Percentiles rank a stretch among this genome's conserved stretches.
phyloP scores from a whole-genome alignment of 805 yeast species.

The Candida multigemmis region DNA sequence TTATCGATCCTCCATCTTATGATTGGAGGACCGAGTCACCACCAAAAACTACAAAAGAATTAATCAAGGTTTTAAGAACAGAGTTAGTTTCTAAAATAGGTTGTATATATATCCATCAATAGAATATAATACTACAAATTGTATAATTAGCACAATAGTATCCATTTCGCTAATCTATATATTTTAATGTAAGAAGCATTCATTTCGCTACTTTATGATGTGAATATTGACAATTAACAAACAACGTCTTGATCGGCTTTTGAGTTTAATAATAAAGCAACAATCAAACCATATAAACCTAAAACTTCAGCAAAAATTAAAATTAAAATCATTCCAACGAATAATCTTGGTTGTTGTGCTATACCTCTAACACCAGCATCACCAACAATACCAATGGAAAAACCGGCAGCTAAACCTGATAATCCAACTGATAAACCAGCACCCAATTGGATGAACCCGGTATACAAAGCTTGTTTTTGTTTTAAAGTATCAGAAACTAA shows the following conservation, averaged over 20 bases:
- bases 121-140: too few species aligned
- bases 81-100: constrained; percentile 24
- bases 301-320: constrained; percentile 98
- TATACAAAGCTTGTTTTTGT: constrained; percentile 88
- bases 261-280: constrained; percentile 94
- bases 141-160: too few species aligned
- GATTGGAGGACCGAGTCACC: constrained; percentile 27
- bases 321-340: constrained; percentile 97
- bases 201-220: not conserved
- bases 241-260: constrained; percentile 90
- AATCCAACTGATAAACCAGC: constrained; percentile 97
- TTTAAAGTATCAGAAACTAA: constrained; percentile 82
- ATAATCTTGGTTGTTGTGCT: constrained; percentile 96
- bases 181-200: not conserved
- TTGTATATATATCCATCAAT: constrained; percentile 19
- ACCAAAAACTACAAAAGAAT: constrained; percentile 16
- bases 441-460: constrained; percentile 97
- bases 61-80: constrained; percentile 19
- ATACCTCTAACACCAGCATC: constrained; percentile 99
- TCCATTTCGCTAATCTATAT: too few species aligned
- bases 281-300: constrained; percentile 97
- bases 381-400: constrained; percentile 98
- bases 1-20: constrained; percentile 9
- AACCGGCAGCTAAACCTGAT: constrained; percentile 97
- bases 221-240: constrained; percentile 39